Conservation (phyloP, 768 basidiomycete genomes). For the Melanogaster broomeanus region DNA sequence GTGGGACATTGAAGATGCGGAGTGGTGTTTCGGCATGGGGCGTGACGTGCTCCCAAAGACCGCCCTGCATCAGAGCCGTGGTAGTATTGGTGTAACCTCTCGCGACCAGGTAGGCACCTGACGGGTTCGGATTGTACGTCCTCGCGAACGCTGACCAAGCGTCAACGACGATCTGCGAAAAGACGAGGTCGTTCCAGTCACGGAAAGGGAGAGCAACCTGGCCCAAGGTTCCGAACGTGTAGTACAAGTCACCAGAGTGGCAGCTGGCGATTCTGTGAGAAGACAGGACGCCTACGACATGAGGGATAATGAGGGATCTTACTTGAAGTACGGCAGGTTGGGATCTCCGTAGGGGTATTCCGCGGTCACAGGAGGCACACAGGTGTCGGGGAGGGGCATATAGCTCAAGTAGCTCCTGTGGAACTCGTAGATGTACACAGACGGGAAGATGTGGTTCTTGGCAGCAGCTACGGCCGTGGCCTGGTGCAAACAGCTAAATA, state of each 20-base stretch:
- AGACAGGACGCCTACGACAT: too few species aligned
- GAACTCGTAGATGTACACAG: constrained; percentile 48
- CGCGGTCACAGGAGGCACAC: constrained; percentile 43
- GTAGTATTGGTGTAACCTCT: constrained; percentile 39
- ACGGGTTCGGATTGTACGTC: constrained; percentile 49
- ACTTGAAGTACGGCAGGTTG: constrained; percentile 47
- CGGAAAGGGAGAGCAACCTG: constrained; percentile 44
- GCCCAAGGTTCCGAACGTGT: constrained; percentile 37
- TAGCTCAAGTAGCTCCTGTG: constrained; percentile 48
- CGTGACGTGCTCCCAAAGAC: constrained; percentile 2
- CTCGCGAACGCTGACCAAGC: constrained; percentile 50
- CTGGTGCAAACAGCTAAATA: constrained; percentile 39
- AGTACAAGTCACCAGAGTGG: constrained; percentile 35
- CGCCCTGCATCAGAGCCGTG: not conserved
- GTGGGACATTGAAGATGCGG: constrained; percentile 1
- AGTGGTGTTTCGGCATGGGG: not conserved
- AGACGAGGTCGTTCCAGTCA: constrained; percentile 45
- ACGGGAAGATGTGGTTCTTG: constrained; percentile 42
- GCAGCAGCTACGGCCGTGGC: constrained; percentile 47
- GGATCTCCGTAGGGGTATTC: constrained; percentile 49
- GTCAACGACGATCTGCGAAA: constrained; percentile 46
- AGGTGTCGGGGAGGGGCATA: constrained; percentile 44
- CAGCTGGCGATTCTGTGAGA: constrained; percentile 9
- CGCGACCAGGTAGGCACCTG: constrained; percentile 39
- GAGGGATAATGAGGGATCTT: not conserved